A percentile compares a stretch with the other conserved stretches of the same genome.
phyloP scores from a whole-genome alignment of 441 rosid genomes.

The Biscutella auriculata region DNA sequence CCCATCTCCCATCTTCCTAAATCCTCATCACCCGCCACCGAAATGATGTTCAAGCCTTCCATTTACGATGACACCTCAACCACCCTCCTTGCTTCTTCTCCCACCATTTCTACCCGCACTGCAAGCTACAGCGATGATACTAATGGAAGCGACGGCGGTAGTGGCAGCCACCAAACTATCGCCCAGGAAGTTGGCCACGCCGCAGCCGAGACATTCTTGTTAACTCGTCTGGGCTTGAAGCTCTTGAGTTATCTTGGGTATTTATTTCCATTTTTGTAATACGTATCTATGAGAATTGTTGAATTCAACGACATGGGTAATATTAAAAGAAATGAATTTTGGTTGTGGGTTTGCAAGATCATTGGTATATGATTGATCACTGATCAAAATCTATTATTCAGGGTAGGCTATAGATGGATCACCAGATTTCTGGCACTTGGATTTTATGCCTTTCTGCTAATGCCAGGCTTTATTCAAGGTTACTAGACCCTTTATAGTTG shows the following conservation, averaged over 20 bases:
- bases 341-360: neutral
- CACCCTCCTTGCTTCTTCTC: slow-evolving; percentile 35
- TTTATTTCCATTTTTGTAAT: neutral
- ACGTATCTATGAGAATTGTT: slow-evolving; percentile 1
- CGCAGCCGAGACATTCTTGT: slow-evolving; percentile 50
- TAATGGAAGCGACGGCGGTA: slow-evolving; percentile 1
- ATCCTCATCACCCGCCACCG: slow-evolving; percentile 10
- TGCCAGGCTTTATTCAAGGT: slow-evolving; percentile 99
- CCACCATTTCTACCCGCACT: slow-evolving; percentile 23
- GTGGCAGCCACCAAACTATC: slow-evolving; percentile 26
- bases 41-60: slow-evolving; percentile 26
- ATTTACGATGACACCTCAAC: slow-evolving; percentile 32
- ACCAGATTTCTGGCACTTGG: slow-evolving; percentile 83
- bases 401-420: slow-evolving; percentile 97
- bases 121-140: slow-evolving; percentile 32
- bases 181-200: slow-evolving; percentile 45
- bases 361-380: slow-evolving; percentile 3
- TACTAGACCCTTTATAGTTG: slow-evolving; percentile 2
- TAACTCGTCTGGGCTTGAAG: slow-evolving; percentile 57
- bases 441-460: slow-evolving; percentile 61
- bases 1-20: slow-evolving; percentile 25
- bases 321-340: neutral
- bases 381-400: slow-evolving; percentile 45
- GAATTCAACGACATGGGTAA: neutral
- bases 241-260: slow-evolving; percentile 70